phyloP scores from a whole-genome alignment of 805 yeast species.

The Barnettozyma botsteinii region DNA sequence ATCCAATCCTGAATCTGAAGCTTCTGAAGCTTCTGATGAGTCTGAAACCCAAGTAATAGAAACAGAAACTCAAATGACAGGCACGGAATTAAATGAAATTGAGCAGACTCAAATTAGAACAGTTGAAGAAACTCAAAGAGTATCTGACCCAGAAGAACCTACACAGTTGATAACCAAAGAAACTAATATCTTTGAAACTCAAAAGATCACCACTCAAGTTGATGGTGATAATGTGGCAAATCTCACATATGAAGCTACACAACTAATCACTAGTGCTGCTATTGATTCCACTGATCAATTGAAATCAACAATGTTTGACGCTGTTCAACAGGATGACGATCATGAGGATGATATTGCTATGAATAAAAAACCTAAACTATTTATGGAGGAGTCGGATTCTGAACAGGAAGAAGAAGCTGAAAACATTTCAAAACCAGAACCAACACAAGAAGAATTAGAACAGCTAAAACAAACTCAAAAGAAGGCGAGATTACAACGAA shows the following conservation, averaged over 20 bases:
- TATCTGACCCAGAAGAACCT: neutral
- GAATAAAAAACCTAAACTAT: slow-evolving; percentile 4
- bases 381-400: slow-evolving; percentile 16
- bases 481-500: slow-evolving; percentile 11
- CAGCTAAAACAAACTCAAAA: slow-evolving; percentile 2
- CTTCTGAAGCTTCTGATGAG: slow-evolving; percentile 1
- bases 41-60: slow-evolving; percentile 3
- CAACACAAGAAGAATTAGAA: slow-evolving; percentile 3
- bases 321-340: slow-evolving; percentile 3
- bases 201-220: neutral
- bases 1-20: neutral
- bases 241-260: neutral
- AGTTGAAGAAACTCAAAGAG: neutral
- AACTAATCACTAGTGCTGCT: neutral
- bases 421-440: neutral
- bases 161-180: too few relatives aligned
- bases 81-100: too few relatives aligned
- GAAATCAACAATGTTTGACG: neutral
- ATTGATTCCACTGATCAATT: neutral
- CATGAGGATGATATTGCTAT: neutral
- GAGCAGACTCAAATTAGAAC: neutral
- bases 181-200: neutral
- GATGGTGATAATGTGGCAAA: too few relatives aligned
- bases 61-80: slow-evolving; percentile 2
- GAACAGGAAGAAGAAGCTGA: slow-evolving; percentile 1